These are phyloP conservation scores for Pythium biforme DNA, from an alignment of 352 stramenopile species.

Conservation along the genomic window DNA sequence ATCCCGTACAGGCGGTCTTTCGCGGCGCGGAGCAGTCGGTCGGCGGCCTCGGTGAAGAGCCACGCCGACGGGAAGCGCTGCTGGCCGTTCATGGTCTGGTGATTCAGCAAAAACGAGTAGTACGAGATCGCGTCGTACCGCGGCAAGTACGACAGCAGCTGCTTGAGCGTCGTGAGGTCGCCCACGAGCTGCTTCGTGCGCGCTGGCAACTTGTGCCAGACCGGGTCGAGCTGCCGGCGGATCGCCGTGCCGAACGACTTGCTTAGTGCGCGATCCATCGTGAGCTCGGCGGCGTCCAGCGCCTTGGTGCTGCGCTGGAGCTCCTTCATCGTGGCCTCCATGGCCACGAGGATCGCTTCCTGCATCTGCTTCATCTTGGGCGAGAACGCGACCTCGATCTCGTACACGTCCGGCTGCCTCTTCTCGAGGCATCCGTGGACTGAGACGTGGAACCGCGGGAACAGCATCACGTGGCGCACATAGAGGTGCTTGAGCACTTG, in stretches of 20 bases:
- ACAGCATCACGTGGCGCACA: slow-evolving; percentile 92
- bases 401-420: slow-evolving; percentile 89
- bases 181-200: slow-evolving; percentile 94
- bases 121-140: slow-evolving; percentile 96
- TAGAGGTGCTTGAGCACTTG: slow-evolving; percentile 94
- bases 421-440: slow-evolving; percentile 88
- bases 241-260: slow-evolving; percentile 68
- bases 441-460: slow-evolving; percentile 94
- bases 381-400: slow-evolving; percentile 93
- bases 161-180: slow-evolving; percentile 71
- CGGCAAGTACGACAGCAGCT: slow-evolving; percentile 92
- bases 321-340: slow-evolving; percentile 94
- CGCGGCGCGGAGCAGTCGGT: slow-evolving; percentile 90
- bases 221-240: slow-evolving; percentile 92
- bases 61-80: slow-evolving; percentile 90
- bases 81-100: slow-evolving; percentile 87
- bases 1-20: slow-evolving; percentile 93
- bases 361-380: slow-evolving; percentile 94
- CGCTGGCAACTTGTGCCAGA: slow-evolving; percentile 94
- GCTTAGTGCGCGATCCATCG: slow-evolving; percentile 93
- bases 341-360: slow-evolving; percentile 89
- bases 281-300: slow-evolving; percentile 79
- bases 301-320: slow-evolving; percentile 88
- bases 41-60: slow-evolving; percentile 93
- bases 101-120: slow-evolving; percentile 91